A percentile compares a stretch with the other conserved stretches of the same genome.
phyloP scores from a whole-genome alignment of 2,329 filamentous ascomycete species.

The Alternaria sp. region DNA sequence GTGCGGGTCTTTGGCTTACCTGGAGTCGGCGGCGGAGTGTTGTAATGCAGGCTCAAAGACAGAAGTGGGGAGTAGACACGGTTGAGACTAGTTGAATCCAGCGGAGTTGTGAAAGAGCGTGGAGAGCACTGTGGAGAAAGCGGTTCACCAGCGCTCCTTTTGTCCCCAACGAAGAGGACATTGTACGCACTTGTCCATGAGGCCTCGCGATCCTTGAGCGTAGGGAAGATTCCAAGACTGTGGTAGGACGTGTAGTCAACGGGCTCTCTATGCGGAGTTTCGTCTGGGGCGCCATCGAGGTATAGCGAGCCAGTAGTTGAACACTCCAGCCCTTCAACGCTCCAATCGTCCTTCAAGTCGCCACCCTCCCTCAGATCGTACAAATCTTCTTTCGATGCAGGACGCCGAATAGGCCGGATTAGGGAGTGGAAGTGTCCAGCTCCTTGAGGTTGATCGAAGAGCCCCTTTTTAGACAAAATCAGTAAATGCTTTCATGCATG shows the following conservation, averaged over 20 bases:
- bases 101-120: background rate
- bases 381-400: background rate
- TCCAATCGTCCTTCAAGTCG: background rate
- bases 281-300: background rate
- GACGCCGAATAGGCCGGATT: background rate
- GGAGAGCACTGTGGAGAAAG: background rate
- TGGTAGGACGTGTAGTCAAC: background rate
- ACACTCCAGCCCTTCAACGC: background rate
- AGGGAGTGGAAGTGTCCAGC: background rate
- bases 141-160: background rate
- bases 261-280: background rate
- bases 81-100: background rate
- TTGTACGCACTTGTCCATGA: background rate
- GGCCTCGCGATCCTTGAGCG: background rate
- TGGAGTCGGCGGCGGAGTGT: background rate
- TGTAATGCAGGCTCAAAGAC: background rate
- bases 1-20: background rate
- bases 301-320: background rate
- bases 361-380: background rate
- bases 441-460: background rate
- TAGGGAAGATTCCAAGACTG: background rate
- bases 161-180: background rate
- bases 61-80: background rate
- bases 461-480: background rate
- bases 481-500: background rate